phyloP scores from a whole-genome alignment of 2,329 filamentous ascomycete species.

The Xylogone sp. region DNA sequence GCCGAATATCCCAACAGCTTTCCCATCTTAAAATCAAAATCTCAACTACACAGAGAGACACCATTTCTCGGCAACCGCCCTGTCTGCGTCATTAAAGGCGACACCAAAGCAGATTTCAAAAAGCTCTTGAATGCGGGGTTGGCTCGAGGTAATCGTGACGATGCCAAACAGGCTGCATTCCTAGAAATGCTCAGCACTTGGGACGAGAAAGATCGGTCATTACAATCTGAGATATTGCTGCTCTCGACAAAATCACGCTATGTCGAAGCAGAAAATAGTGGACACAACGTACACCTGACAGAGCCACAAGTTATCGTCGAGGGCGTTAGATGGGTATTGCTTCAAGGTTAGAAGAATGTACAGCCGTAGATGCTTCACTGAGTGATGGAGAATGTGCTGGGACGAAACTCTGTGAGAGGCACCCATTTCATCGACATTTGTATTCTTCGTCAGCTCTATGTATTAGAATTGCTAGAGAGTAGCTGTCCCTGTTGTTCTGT shows the following conservation, averaged over 20 bases:
- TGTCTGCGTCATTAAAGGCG: constrained; percentile 10
- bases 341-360: too few relatives aligned
- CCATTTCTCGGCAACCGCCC: constrained; percentile 7
- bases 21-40: constrained; percentile 9
- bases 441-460: too few relatives aligned
- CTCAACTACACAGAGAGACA: constrained; percentile 10
- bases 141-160: constrained; percentile 9
- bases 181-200: not conserved
- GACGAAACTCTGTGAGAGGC: too few relatives aligned
- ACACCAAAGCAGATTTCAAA: constrained; percentile 9
- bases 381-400: too few relatives aligned
- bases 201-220: constrained; percentile 3
- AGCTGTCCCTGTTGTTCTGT: too few relatives aligned
- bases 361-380: too few relatives aligned
- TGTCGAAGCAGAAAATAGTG: constrained; percentile 3
- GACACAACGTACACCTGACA: constrained; percentile 14
- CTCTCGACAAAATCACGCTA: constrained; percentile 7
- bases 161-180: constrained; percentile 6
- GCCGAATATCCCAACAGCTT: constrained; percentile 1
- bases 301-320: constrained; percentile 11
- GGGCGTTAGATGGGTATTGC: constrained; percentile 41
- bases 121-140: constrained; percentile 12
- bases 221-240: constrained; percentile 6
- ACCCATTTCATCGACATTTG: too few relatives aligned
- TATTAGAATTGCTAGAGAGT: too few relatives aligned